Evolutionary conservation across 768 basidiomycete genomes (phyloP).

Genomic region (Melanogaster broomeanus): DNA sequence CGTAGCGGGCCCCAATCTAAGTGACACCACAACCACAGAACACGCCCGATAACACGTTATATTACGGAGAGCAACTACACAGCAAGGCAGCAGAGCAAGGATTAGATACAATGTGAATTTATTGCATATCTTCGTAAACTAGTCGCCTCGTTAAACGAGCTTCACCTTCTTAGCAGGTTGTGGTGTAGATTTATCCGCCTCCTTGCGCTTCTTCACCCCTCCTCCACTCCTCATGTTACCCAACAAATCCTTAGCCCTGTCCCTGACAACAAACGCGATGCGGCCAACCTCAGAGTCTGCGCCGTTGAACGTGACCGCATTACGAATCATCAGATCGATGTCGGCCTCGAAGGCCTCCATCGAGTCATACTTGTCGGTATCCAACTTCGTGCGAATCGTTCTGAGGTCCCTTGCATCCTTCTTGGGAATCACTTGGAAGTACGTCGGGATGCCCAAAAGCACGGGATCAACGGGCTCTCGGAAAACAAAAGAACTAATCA

Average conservation of each 20-base stretch:
- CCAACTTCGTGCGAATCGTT: conserved; percentile 80
- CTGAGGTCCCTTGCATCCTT: conserved; percentile 87
- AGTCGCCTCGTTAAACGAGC: conserved; percentile 44
- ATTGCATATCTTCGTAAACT: conserved; percentile 24
- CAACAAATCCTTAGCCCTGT: conserved; percentile 57
- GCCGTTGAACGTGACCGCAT: conserved; percentile 89
- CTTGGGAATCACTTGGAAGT: conserved; percentile 81
- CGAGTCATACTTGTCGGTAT: conserved; percentile 79
- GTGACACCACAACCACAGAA: too few species aligned
- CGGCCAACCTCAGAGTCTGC: conserved; percentile 75
- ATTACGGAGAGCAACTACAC: conserved; percentile 23
- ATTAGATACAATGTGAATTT: conserved; percentile 31
- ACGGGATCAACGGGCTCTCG: conserved; percentile 90
- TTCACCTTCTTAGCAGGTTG: conserved; percentile 73
- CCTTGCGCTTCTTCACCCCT: conserved; percentile 71
- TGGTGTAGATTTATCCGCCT: conserved; percentile 61
- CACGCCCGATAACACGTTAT: background rate
- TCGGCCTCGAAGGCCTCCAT: conserved; percentile 83
- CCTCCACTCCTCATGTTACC: conserved; percentile 43
- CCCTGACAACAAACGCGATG: conserved; percentile 51
- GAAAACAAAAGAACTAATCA: conserved; percentile 69
- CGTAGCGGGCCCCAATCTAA: too few species aligned
- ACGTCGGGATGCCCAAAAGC: conserved; percentile 78
- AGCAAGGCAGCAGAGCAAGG: conserved; percentile 33
- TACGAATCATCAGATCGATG: conserved; percentile 82